These are phyloP conservation scores for Xylaria nigripes DNA, from an alignment of 495 filamentous ascomycete species.

Conservation along the genomic window DNA sequence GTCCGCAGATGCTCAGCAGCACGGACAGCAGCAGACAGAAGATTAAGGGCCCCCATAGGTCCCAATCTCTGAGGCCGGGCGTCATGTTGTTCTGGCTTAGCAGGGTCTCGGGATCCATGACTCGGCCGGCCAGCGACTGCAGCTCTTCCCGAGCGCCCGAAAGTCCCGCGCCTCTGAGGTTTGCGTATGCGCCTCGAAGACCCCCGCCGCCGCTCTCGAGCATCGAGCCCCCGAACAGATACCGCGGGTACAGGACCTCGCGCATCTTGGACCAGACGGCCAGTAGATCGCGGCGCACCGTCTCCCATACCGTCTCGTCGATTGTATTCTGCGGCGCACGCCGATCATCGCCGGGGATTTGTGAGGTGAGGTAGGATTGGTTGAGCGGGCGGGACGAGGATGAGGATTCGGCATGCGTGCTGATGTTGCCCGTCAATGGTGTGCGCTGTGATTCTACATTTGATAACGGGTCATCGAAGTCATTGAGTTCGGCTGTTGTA, in stretches of 20 bases:
- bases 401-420: slow-evolving; percentile 27
- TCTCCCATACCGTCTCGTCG: slow-evolving; percentile 95
- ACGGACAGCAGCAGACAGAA: slow-evolving; percentile 85
- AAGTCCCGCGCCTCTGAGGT: slow-evolving; percentile 40
- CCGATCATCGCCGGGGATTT: slow-evolving; percentile 91
- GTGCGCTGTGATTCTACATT: slow-evolving; percentile 57
- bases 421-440: slow-evolving; percentile 75
- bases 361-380: slow-evolving; percentile 70
- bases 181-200: slow-evolving; percentile 46
- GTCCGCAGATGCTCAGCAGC: slow-evolving; percentile 70
- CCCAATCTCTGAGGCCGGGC: slow-evolving; percentile 87
- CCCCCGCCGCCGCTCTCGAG: slow-evolving; percentile 42
- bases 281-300: slow-evolving; percentile 77
- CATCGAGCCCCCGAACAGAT: slow-evolving; percentile 75
- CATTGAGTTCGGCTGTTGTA: slow-evolving; percentile 62
- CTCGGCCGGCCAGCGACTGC: slow-evolving; percentile 49
- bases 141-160: slow-evolving; percentile 54
- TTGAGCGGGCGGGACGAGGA: slow-evolving; percentile 43
- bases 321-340: slow-evolving; percentile 87
- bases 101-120: slow-evolving; percentile 54
- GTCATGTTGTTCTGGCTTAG: slow-evolving; percentile 73
- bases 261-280: slow-evolving; percentile 97
- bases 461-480: slow-evolving; percentile 81
- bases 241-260: slow-evolving; percentile 95
- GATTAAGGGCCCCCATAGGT: slow-evolving; percentile 91